Evolutionary conservation across 192 early-diverging fungal genomes (phyloP), one percentile per base, ranked within the genome.

Genomic region (Backusella parvicylindrica): DNA sequence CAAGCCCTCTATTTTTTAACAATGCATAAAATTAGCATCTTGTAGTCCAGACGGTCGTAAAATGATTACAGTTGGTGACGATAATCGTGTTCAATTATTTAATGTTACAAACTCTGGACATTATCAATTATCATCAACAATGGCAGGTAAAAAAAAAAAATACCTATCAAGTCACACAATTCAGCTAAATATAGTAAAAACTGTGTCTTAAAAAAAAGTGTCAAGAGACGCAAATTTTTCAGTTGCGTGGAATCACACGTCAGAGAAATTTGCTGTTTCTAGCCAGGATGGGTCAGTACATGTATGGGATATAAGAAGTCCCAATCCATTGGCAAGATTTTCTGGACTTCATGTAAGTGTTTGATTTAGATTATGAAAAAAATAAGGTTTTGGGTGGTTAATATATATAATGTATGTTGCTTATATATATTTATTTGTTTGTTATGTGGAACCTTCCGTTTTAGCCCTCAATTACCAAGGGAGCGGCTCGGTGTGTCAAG

Each of bases 261-360:
- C 94, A 1, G 93, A 96, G 72, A 94, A 91, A 77, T 99, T 99
- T 88, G 97, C 97, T 0, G 96, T 99, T 1, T 96, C 96, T 15
- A 96, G 92, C 81, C 95, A 97, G 80, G 94, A 98, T 80, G 97
- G 97, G 3, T 94, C 82, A 74, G 95, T 96, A 7, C 92, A 89
- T 63, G 94, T 99, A 0, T 99, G 95, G 94, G 97, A 99, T 77
- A 88, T 97, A 41, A 88, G 95, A 18, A 87, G 86, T 50, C 91
- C 85, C 28, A 85, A 93, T 33, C 94, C 94, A 72, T 79, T 97
- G 30, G 92, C 89, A 77, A 89, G 93, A 79, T 71, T 97, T 6
- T 84, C 83, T 35, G 86, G 89, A 43, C 92, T 88, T 71, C 91
- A 94, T 87, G 91, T 91, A 84, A 38, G 67, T 35, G 37, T 28